phyloP scores from a whole-genome alignment of 305 asterid genomes.

The Solanum hybrid region DNA sequence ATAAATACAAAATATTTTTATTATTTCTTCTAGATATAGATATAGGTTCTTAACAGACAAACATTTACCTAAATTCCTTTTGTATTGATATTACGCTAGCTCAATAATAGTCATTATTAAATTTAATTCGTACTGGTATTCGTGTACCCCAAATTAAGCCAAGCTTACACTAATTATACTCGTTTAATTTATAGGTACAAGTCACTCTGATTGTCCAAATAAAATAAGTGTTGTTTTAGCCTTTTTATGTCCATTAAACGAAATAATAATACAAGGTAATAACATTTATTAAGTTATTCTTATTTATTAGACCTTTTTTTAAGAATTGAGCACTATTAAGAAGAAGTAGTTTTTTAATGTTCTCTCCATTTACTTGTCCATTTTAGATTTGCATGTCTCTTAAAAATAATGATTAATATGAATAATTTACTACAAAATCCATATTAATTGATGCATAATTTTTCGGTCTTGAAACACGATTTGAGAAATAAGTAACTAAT shows the following conservation, averaged over 20 bases:
- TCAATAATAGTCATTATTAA: background rate
- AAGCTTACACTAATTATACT: background rate
- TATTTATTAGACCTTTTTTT: too few relatives aligned
- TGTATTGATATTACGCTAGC: background rate
- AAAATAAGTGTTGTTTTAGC: background rate
- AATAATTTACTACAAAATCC: too few relatives aligned
- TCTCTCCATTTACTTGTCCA: too few relatives aligned
- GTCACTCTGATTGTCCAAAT: background rate
- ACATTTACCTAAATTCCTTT: background rate
- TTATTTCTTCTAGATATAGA: slow-evolving; percentile 5
- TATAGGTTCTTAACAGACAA: background rate
- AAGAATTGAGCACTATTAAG: background rate
- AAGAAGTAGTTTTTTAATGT: too few relatives aligned
- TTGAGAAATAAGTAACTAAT: too few relatives aligned
- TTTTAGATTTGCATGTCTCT: too few relatives aligned
- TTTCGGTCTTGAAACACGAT: too few relatives aligned
- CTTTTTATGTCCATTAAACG: background rate
- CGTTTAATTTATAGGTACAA: background rate
- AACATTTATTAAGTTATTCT: background rate
- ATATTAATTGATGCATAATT: too few relatives aligned
- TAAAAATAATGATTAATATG: too few relatives aligned
- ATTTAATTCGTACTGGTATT: background rate
- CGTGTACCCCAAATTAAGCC: background rate
- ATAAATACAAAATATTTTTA: background rate
- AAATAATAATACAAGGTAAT: background rate